These are phyloP conservation scores for Globisporangium okanoganense DNA, from an alignment of 352 stramenopile genomes.

Conservation along the genomic window DNA sequence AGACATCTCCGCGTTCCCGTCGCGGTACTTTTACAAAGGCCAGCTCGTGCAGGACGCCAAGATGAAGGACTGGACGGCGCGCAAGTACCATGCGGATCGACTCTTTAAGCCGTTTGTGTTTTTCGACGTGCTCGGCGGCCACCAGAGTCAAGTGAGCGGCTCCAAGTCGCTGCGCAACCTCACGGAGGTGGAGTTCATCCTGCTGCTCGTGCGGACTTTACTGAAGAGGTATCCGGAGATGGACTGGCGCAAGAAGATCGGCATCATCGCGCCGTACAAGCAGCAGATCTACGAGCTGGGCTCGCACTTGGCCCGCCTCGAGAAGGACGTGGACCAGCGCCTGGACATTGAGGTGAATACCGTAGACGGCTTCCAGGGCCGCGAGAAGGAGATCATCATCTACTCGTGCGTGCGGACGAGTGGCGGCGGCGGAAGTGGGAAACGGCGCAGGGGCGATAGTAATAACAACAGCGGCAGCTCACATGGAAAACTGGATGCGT, in stretches of 20 bases:
- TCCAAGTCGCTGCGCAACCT: constrained; percentile 79
- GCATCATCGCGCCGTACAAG: constrained; percentile 98
- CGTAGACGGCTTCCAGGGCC: constrained; percentile 97
- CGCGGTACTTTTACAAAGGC: constrained; percentile 92
- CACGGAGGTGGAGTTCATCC: constrained; percentile 70
- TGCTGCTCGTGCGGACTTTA: constrained; percentile 90
- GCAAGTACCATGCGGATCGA: constrained; percentile 50
- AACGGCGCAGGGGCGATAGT: constrained; percentile 22
- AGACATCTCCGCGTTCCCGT: constrained; percentile 95
- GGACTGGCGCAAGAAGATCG: constrained; percentile 91
- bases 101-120: constrained; percentile 65
- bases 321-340: constrained; percentile 35
- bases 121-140: constrained; percentile 49
- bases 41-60: constrained; percentile 84
- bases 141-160: constrained; percentile 65
- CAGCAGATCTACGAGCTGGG: constrained; percentile 93
- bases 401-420: constrained; percentile 97
- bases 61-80: constrained; percentile 70
- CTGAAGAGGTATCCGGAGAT: constrained; percentile 68
- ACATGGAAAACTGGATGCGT: constrained; percentile 54
- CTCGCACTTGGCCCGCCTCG: constrained; percentile 58
- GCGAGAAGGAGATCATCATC: constrained; percentile 98
- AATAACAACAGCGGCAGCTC: constrained; percentile 17
- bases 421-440: constrained; percentile 60
- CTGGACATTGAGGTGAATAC: constrained; percentile 89